phyloP scores from a whole-genome alignment of 441 rosid genomes.

The Euphorbia schlechtendalii region DNA sequence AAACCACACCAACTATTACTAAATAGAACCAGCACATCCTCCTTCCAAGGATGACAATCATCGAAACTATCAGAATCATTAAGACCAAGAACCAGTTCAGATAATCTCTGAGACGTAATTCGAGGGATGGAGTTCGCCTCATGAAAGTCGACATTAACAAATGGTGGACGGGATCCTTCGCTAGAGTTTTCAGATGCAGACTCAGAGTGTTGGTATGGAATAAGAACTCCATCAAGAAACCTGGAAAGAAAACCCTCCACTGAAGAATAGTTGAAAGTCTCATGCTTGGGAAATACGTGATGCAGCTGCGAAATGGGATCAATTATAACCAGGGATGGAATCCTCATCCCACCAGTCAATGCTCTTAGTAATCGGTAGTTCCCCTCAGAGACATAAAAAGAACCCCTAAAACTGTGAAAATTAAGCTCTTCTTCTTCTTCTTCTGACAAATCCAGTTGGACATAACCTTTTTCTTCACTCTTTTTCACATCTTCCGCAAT shows the following conservation, averaged over 20 bases:
- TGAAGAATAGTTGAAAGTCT: constrained; percentile 39
- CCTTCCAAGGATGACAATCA: constrained; percentile 35
- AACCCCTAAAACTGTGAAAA: constrained; percentile 43
- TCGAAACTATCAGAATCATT: constrained; percentile 39
- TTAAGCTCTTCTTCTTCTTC: constrained; percentile 28
- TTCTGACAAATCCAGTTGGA: constrained; percentile 26
- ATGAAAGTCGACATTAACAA: constrained; percentile 72
- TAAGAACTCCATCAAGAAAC: constrained; percentile 56
- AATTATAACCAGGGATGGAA: constrained; percentile 72
- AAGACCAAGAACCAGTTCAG: constrained; percentile 50
- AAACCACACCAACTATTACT: constrained; percentile 89
- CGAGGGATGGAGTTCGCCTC: constrained; percentile 76
- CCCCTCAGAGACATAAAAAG: constrained; percentile 77
- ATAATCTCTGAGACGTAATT: constrained; percentile 49
- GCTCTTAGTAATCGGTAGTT: constrained; percentile 53
- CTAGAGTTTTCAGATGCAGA: constrained; percentile 35
- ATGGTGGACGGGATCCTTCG: constrained; percentile 59
- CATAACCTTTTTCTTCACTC: constrained; percentile 28
- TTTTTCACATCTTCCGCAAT: constrained; percentile 24
- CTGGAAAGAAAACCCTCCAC: constrained; percentile 46
- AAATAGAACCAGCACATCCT: constrained; percentile 87
- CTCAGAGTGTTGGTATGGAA: constrained; percentile 58
- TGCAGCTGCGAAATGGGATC: constrained; percentile 67
- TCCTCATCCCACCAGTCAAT: constrained; percentile 61
- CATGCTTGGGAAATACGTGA: constrained; percentile 44